phyloP scores from a whole-genome alignment of 441 rosid species.

The Manihot esculenta region DNA sequence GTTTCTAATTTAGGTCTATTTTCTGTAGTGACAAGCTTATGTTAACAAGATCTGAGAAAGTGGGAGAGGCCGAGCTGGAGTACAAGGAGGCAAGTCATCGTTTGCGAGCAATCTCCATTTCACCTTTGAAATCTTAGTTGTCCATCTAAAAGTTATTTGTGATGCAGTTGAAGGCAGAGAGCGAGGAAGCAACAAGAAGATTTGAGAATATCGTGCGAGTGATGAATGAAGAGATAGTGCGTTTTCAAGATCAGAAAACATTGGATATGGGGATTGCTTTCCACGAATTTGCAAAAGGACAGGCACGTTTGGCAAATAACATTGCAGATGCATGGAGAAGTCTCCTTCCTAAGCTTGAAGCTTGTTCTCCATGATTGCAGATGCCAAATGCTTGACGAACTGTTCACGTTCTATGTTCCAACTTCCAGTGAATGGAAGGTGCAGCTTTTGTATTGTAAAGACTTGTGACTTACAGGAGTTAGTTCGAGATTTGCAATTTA shows the following conservation, averaged over 20 bases:
- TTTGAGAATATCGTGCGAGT: slow-evolving; percentile 70
- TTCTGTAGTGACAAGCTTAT: slow-evolving; percentile 82
- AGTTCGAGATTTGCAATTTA: slow-evolving; percentile 10
- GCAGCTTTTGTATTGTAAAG: slow-evolving; percentile 20
- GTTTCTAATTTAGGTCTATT: neutral
- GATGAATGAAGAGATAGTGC: slow-evolving; percentile 89
- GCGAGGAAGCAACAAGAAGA: slow-evolving; percentile 74
- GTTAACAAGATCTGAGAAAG: slow-evolving; percentile 86
- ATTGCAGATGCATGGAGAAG: slow-evolving; percentile 96
- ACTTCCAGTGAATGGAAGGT: slow-evolving; percentile 5
- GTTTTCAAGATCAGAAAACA: slow-evolving; percentile 91
- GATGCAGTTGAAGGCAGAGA: slow-evolving; percentile 76
- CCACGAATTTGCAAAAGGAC: slow-evolving; percentile 95
- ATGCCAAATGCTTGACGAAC: slow-evolving; percentile 13
- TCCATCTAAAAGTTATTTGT: slow-evolving; percentile 17
- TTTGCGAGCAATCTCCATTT: neutral
- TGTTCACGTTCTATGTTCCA: neutral
- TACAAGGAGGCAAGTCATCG: slow-evolving; percentile 65
- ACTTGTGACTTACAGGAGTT: slow-evolving; percentile 16
- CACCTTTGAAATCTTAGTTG: neutral
- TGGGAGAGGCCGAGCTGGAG: slow-evolving; percentile 86
- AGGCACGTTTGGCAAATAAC: slow-evolving; percentile 77
- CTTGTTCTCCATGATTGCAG: slow-evolving; percentile 43
- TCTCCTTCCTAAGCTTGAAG: slow-evolving; percentile 95
- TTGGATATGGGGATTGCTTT: slow-evolving; percentile 84